phyloP scores from a whole-genome alignment of 23 red algal species.

The Gracilaria gracilis region DNA sequence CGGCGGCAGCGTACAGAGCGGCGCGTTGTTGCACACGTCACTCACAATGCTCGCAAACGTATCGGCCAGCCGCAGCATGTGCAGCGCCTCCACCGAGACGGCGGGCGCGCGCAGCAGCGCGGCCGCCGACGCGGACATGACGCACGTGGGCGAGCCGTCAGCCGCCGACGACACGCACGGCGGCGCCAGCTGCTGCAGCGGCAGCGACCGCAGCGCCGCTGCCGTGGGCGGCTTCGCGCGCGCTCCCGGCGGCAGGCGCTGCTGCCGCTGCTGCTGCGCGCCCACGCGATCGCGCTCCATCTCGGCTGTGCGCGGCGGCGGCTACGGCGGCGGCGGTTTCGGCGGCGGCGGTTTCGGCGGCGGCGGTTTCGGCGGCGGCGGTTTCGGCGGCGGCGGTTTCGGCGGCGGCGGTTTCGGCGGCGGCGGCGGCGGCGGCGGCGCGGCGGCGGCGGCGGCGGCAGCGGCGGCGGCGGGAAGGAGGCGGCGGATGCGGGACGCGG shows the following conservation, averaged over 20 bases:
- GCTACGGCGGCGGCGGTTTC: not conserved
- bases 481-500: not conserved
- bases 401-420: not conserved
- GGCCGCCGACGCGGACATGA: not conserved
- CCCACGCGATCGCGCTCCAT: too few relatives aligned
- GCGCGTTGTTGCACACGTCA: not conserved
- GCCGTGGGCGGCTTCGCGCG: not conserved
- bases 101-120: not conserved
- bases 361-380: not conserved
- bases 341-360: not conserved
- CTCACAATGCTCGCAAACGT: constrained; percentile 11
- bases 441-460: not conserved
- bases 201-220: not conserved
- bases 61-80: not conserved
- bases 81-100: not conserved
- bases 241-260: not conserved
- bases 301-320: not conserved
- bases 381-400: not conserved
- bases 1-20: not conserved
- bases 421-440: not conserved
- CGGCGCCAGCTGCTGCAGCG: not conserved
- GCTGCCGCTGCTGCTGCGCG: too few relatives aligned
- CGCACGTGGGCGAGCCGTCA: not conserved
- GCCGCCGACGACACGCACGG: not conserved
- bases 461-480: not conserved